A percentile compares a stretch with the other conserved stretches of the same genome.
These are phyloP conservation scores for Pleurotus cornucopiae DNA, from an alignment of 768 basidiomycete species.

Conservation along the genomic window DNA sequence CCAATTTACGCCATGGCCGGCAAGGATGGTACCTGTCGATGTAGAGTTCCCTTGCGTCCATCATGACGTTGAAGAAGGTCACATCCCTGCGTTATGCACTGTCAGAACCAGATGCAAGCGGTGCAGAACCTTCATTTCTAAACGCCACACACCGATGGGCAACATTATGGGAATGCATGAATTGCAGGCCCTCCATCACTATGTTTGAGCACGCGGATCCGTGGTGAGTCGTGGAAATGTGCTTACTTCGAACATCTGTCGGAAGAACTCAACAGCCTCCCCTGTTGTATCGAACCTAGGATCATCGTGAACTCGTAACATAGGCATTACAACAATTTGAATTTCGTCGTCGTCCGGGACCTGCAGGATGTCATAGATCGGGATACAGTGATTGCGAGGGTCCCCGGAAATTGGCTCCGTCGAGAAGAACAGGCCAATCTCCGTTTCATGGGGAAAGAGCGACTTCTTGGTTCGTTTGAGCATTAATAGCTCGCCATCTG, in stretches of 20 bases:
- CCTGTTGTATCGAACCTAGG: slow-evolving; percentile 25
- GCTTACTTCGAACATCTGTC: slow-evolving; percentile 24
- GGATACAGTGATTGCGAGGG: slow-evolving; percentile 32
- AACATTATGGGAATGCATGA: slow-evolving; percentile 18
- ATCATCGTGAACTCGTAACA: slow-evolving; percentile 16
- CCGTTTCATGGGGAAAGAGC: slow-evolving; percentile 16
- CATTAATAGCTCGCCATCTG: slow-evolving; percentile 19
- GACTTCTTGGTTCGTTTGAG: slow-evolving; percentile 20
- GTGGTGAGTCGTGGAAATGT: no score
- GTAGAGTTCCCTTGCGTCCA: slow-evolving; percentile 25
- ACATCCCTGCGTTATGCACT: neutral
- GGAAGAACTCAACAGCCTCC: slow-evolving; percentile 25
- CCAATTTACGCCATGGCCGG: slow-evolving; percentile 13
- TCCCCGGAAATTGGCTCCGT: slow-evolving; percentile 10
- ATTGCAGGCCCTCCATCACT: slow-evolving; percentile 15
- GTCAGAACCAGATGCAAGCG: neutral
- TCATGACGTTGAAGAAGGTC: slow-evolving; percentile 22
- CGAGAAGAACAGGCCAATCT: slow-evolving; percentile 23
- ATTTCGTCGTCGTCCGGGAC: slow-evolving; percentile 15
- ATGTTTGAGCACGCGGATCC: neutral
- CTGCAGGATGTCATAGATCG: slow-evolving; percentile 20
- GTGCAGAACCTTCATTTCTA: neutral
- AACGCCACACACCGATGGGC: slow-evolving; percentile 16
- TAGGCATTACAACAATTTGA: slow-evolving; percentile 26
- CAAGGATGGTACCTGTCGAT: slow-evolving; percentile 23